Conservation (phyloP, 2,329 filamentous ascomycete genomes). For the Ophiosphaerella herpotricha region DNA sequence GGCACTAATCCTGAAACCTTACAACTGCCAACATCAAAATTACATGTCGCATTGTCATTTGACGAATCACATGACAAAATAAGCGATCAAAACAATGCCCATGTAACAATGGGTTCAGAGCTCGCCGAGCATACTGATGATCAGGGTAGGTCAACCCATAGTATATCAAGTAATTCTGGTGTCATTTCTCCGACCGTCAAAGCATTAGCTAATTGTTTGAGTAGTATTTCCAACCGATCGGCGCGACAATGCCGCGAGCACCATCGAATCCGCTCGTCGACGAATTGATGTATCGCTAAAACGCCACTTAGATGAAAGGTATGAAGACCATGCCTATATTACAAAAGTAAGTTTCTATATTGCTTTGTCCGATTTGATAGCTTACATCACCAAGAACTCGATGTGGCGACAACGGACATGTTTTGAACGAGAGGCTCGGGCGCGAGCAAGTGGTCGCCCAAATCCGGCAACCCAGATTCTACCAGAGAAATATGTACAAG, state of each 20-base stretch:
- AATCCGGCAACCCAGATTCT: background rate
- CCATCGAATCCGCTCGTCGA: constrained; percentile 9
- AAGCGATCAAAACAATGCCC: no score
- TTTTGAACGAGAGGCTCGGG: constrained; percentile 22
- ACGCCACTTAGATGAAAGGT: constrained; percentile 14
- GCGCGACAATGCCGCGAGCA: constrained; percentile 4
- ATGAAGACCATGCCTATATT: constrained; percentile 21
- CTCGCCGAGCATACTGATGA: background rate
- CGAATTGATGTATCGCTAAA: constrained; percentile 17
- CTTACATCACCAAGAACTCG: constrained; percentile 6
- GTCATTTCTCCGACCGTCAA: no score
- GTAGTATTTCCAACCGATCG: background rate
- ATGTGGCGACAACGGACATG: constrained; percentile 28
- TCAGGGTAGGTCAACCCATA: background rate
- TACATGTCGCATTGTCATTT: background rate
- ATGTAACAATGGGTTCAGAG: background rate
- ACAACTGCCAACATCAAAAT: background rate
- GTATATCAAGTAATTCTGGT: background rate
- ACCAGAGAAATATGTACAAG: constrained; percentile 19
- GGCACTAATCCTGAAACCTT: no score
- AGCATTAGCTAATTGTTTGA: background rate
- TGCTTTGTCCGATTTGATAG: background rate
- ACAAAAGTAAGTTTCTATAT: constrained; percentile 3
- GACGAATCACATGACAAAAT: background rate
- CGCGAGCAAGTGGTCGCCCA: constrained; percentile 4